Percentiles rank a stretch among this genome's conserved stretches.
Conservation (phyloP, 176 grass and related monocot genomes). For the Areca catechu region DNA sequence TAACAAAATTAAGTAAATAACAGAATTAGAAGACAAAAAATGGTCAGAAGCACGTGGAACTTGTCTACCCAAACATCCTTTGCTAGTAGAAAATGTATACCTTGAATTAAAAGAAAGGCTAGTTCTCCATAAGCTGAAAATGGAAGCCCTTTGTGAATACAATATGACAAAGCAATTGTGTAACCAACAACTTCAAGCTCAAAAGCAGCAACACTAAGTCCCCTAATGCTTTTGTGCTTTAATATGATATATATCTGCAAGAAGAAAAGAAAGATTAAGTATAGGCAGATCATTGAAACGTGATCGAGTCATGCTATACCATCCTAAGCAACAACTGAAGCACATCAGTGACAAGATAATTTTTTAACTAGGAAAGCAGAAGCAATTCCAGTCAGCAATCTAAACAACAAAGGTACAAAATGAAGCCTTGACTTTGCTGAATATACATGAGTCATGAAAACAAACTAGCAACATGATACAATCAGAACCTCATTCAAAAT, state of each 20-base stretch:
- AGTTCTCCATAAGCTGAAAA: conserved; percentile 97
- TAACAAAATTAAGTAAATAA: background rate
- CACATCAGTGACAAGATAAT: background rate
- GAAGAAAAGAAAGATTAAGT: background rate
- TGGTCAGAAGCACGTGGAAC: background rate
- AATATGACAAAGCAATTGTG: conserved; percentile 93
- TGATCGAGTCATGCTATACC: no score
- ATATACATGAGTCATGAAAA: no score
- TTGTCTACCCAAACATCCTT: background rate
- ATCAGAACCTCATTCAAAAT: no score
- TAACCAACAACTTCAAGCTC: conserved; percentile 92
- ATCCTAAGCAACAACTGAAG: conserved; percentile 3
- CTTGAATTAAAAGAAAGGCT: conserved; percentile 84
- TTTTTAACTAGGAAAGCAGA: background rate
- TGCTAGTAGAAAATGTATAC: conserved; percentile 24
- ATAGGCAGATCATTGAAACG: no score
- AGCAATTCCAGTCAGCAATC: background rate
- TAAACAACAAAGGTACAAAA: background rate
- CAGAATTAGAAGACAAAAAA: background rate
- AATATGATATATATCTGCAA: conserved; percentile 85
- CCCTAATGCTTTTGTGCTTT: conserved; percentile 76
- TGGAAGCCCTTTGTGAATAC: conserved; percentile 89
- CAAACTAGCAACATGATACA: no score
- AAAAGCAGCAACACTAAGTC: conserved; percentile 82
- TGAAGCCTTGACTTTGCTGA: background rate